Conservation (phyloP, 148 eudicot species). For the Cornus florida region DNA sequence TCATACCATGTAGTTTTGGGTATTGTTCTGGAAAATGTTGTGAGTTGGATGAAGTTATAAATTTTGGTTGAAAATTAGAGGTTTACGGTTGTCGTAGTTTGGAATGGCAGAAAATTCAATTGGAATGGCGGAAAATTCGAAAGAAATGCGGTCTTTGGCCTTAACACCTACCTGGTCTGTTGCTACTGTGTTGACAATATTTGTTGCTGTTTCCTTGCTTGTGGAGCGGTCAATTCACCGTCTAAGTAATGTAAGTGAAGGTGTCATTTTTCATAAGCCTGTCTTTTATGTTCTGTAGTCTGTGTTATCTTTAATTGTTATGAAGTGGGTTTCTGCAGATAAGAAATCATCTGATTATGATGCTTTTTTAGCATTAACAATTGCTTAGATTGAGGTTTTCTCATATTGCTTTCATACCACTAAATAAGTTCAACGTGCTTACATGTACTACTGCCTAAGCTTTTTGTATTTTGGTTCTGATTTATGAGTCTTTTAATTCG, state of each 20-base stretch:
- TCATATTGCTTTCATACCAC: background rate
- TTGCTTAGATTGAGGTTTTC: background rate
- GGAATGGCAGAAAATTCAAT: background rate
- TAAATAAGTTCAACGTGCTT: background rate
- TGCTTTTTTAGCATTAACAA: background rate
- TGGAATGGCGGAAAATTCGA: constrained; percentile 44
- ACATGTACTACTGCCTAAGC: background rate
- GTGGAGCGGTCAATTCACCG: constrained; percentile 91
- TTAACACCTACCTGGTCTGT: constrained; percentile 98
- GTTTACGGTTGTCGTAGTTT: background rate
- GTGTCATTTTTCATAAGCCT: background rate
- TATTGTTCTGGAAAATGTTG: background rate
- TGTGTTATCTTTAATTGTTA: background rate
- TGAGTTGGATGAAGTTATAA: background rate
- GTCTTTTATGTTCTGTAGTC: background rate
- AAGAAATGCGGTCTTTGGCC: constrained; percentile 75
- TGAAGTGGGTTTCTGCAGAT: background rate
- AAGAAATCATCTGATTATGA: background rate
- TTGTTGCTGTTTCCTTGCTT: constrained; percentile 84
- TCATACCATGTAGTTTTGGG: too few species aligned
- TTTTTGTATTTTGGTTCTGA: background rate
- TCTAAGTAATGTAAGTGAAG: constrained; percentile 58
- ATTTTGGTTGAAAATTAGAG: background rate
- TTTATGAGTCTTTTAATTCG: background rate
- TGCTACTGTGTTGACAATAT: constrained; percentile 84